phyloP scores from a whole-genome alignment of 1,284 basidiomycete genomes.

The Psilocybe mexicana region DNA sequence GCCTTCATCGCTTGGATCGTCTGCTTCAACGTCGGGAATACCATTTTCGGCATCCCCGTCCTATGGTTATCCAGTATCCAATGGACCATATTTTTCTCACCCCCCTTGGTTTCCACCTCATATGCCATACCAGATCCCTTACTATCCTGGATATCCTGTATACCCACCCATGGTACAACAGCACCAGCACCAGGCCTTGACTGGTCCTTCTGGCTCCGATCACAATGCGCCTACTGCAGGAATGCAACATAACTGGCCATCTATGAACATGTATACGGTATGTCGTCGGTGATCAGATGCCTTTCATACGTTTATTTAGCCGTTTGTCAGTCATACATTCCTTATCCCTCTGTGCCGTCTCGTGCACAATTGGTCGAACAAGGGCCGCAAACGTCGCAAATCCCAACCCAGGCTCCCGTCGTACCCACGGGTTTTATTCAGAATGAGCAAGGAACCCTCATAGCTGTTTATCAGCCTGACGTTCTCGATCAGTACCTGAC shows the following conservation, averaged over 20 bases:
- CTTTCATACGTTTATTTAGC: not conserved
- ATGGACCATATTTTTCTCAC: constrained; percentile 49
- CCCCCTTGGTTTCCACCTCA: constrained; percentile 56
- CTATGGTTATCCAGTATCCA: constrained; percentile 40
- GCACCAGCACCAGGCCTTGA: constrained; percentile 30
- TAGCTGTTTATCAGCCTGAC: constrained; percentile 71
- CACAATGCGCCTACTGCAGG: constrained; percentile 32
- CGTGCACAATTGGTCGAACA: constrained; percentile 32
- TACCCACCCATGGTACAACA: constrained; percentile 39
- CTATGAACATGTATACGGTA: constrained; percentile 47
- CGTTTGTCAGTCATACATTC: constrained; percentile 42
- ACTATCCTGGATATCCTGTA: constrained; percentile 47
- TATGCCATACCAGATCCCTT: constrained; percentile 53
- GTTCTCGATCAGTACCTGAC: constrained; percentile 52
- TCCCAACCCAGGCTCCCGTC: constrained; percentile 53
- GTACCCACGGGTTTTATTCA: constrained; percentile 71
- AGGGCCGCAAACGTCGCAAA: constrained; percentile 25
- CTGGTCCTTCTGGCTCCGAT: constrained; percentile 40
- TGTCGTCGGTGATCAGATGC: constrained; percentile 21
- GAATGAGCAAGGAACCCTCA: constrained; percentile 66
- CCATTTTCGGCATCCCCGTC: constrained; percentile 30
- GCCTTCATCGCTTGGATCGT: constrained; percentile 29
- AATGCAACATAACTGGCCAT: constrained; percentile 34
- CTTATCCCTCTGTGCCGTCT: constrained; percentile 42
- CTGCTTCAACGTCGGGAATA: constrained; percentile 28